Percentiles rank a stretch among this genome's conserved stretches.
Evolutionary conservation across 2,329 filamentous ascomycete species (phyloP).

Genomic region (Hymenoscyphus occultus): DNA sequence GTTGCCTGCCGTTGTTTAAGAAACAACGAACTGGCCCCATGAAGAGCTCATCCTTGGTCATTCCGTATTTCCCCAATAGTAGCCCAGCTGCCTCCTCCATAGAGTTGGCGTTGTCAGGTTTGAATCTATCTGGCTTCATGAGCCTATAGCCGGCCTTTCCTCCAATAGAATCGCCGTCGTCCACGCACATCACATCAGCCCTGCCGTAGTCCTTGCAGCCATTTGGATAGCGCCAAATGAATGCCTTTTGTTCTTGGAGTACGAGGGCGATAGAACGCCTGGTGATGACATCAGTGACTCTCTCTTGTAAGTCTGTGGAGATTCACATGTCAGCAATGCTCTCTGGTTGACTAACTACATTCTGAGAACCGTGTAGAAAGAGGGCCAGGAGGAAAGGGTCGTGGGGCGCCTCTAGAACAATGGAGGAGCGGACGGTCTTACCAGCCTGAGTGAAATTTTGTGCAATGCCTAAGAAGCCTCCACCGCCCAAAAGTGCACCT

Average conservation of each 20-base stretch:
- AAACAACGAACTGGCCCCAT: background rate
- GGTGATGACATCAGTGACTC: constrained; percentile 9
- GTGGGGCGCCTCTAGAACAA: too few relatives aligned
- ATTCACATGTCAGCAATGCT: too few relatives aligned
- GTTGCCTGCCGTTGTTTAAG: constrained; percentile 3
- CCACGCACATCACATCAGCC: too few relatives aligned
- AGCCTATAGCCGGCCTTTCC: background rate
- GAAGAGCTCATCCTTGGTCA: background rate
- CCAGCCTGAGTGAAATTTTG: constrained; percentile 18
- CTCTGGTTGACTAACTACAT: too few relatives aligned
- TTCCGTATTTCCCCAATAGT: background rate
- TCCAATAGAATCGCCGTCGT: too few relatives aligned
- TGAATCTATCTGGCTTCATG: background rate
- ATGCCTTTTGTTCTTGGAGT: constrained; percentile 11
- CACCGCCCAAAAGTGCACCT: constrained; percentile 11
- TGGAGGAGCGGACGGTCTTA: too few relatives aligned
- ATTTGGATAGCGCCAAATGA: constrained; percentile 7
- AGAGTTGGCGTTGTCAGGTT: background rate
- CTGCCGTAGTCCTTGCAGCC: too few relatives aligned
- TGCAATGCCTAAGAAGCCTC: constrained; percentile 14
- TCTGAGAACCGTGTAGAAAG: too few relatives aligned
- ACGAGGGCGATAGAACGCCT: constrained; percentile 10
- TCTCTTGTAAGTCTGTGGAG: constrained; percentile 9
- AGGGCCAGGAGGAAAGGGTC: too few relatives aligned
- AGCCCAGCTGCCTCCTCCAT: too few relatives aligned